Conservation (phyloP, 768 basidiomycete genomes). For the Termitomyces sp. region DNA sequence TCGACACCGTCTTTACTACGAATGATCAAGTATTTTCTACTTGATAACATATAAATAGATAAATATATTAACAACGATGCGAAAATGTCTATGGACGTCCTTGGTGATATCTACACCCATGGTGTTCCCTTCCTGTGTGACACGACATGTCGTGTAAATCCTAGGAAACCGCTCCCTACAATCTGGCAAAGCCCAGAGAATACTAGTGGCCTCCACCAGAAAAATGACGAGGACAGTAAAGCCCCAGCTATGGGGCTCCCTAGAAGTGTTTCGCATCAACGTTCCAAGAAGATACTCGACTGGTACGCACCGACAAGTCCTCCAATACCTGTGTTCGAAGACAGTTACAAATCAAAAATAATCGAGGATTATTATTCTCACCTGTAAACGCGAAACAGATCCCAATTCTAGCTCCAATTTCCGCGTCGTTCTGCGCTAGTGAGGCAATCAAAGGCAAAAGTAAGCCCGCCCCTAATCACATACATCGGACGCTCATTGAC, state of each 20-base stretch:
- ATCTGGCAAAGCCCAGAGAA: conserved; percentile 14
- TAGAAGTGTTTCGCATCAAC: background rate
- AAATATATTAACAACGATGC: too few species aligned
- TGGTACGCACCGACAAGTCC: conserved; percentile 16
- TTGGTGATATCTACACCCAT: conserved; percentile 11
- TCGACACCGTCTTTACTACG: too few species aligned
- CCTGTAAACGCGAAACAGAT: conserved; percentile 35
- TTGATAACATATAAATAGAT: too few species aligned
- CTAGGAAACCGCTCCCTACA: conserved; percentile 7
- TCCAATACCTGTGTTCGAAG: conserved; percentile 13
- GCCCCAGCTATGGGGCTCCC: conserved; percentile 18
- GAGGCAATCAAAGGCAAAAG: conserved; percentile 40
- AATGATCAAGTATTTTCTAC: too few species aligned
- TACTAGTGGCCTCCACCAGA: conserved; percentile 18
- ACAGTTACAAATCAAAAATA: background rate
- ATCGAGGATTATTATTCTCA: background rate
- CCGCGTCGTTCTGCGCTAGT: conserved; percentile 39
- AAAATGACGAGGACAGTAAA: conserved; percentile 13
- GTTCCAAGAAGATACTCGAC: background rate
- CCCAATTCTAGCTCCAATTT: conserved; percentile 54
- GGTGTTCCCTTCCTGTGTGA: conserved; percentile 14
- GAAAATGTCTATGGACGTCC: background rate
- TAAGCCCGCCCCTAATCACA: conserved; percentile 31
- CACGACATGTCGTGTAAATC: conserved; percentile 12
- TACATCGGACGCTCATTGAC: background rate